phyloP scores from a whole-genome alignment of 73 alveolate species.

The Tetrahymena thermophila region DNA sequence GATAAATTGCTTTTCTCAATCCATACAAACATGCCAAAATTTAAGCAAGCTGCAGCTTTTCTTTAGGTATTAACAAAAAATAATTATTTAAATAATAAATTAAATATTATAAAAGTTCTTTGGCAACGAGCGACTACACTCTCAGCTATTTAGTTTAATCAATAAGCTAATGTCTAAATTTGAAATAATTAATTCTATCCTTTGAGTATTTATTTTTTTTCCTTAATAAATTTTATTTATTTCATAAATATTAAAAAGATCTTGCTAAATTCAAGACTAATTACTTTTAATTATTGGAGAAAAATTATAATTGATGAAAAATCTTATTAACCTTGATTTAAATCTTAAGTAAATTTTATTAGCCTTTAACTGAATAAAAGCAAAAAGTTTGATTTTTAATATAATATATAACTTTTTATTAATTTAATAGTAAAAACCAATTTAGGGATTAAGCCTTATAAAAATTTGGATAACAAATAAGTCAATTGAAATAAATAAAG shows the following conservation, averaged over 20 bases:
- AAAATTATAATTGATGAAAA: too few relatives aligned
- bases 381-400: too few relatives aligned
- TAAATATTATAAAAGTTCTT: background rate
- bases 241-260: background rate
- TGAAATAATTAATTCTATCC: background rate
- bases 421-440: background rate
- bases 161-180: background rate
- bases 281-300: background rate
- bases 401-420: too few relatives aligned
- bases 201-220: background rate
- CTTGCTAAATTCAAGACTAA: background rate
- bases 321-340: too few relatives aligned
- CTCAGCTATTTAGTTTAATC: background rate
- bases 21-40: background rate
- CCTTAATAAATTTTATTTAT: too few relatives aligned
- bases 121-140: background rate
- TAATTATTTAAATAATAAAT: too few relatives aligned
- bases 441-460: background rate
- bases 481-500: background rate
- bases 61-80: background rate
- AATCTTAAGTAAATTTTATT: background rate
- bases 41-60: background rate
- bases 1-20: background rate
- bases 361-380: too few relatives aligned
- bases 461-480: background rate